Conservation (phyloP, 305 asterid genomes). For the Fraxinus angustifolia region DNA sequence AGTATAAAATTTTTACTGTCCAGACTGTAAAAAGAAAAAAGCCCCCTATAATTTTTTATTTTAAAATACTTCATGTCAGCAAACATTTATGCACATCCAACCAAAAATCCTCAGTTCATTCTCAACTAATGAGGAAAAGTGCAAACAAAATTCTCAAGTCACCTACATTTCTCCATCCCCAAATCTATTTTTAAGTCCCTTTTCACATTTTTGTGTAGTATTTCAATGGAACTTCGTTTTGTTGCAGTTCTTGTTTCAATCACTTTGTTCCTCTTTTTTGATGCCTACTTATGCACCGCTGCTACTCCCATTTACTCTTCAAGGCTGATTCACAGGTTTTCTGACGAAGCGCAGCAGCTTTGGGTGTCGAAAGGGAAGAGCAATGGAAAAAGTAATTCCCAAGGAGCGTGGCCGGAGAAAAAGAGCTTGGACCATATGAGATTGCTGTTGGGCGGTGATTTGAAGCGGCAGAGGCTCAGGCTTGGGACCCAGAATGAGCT, state of each 20-base stretch:
- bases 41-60: too few relatives aligned
- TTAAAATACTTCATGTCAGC: conserved; percentile 22
- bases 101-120: conserved; percentile 29
- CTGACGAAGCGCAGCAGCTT: conserved; percentile 47
- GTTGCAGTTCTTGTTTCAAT: conserved; percentile 20
- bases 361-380: conserved; percentile 27
- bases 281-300: conserved; percentile 11
- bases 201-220: not conserved
- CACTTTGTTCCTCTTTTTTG: conserved; percentile 27
- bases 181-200: not conserved
- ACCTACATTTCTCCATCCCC: conserved; percentile 20
- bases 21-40: too few relatives aligned
- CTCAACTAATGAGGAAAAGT: conserved; percentile 20
- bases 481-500: conserved; percentile 50
- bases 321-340: conserved; percentile 55
- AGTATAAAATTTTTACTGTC: too few relatives aligned
- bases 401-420: conserved; percentile 41
- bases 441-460: conserved; percentile 50
- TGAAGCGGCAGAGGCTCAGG: conserved; percentile 58
- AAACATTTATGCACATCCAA: conserved; percentile 30
- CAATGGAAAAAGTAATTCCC: conserved; percentile 12
- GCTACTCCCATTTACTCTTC: conserved; percentile 46
- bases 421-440: conserved; percentile 49
- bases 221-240: conserved; percentile 23
- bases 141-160: not conserved